These are phyloP conservation scores for Zoysia matrella DNA, from an alignment of 202 grass and related monocot species.

Conservation along the genomic window DNA sequence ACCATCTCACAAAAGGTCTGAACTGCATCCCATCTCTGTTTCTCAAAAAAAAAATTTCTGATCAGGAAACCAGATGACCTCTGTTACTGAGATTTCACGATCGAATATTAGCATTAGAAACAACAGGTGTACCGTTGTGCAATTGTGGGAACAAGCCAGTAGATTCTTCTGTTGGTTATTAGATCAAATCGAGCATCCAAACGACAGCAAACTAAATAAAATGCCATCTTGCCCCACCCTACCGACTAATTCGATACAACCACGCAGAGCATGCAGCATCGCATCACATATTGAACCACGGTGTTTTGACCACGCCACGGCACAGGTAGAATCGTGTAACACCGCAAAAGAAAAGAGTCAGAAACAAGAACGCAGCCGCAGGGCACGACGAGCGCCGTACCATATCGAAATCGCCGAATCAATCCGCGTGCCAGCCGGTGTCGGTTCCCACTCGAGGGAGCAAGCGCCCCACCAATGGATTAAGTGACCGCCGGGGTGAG, in stretches of 20 bases:
- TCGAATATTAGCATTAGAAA: neutral
- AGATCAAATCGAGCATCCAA: neutral
- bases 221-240: neutral
- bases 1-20: neutral
- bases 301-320: neutral
- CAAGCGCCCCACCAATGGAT: neutral
- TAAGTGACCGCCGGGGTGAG: neutral
- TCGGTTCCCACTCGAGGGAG: neutral
- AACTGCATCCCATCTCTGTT: neutral
- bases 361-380: neutral
- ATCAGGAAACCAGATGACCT: neutral
- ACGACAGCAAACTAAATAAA: neutral
- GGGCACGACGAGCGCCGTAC: neutral
- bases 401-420: slow-evolving; percentile 23
- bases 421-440: neutral
- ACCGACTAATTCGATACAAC: slow-evolving; percentile 2
- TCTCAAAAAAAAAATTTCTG: neutral
- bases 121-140: neutral
- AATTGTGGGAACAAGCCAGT: neutral
- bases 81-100: neutral
- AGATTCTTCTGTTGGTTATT: neutral
- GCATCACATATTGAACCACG: neutral
- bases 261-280: neutral
- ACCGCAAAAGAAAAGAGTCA: neutral
- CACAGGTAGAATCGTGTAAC: neutral